phyloP scores from a whole-genome alignment of 805 yeast species.

The Hanseniaspora pseudoguilliermondii region DNA sequence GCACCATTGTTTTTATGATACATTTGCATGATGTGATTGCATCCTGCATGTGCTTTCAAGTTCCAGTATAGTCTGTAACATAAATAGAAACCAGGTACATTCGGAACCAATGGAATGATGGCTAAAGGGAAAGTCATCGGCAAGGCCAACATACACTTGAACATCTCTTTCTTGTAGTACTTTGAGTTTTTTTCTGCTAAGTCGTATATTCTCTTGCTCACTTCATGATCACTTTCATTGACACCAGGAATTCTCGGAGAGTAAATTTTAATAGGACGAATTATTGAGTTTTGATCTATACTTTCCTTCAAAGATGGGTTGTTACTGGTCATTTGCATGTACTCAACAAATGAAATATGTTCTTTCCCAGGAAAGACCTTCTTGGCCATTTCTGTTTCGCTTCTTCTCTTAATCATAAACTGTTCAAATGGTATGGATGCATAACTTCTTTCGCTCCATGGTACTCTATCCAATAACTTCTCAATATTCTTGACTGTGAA shows the following conservation, averaged over 20 bases:
- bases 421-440: constrained; percentile 61
- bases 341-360: constrained; percentile 17
- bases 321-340: constrained; percentile 6
- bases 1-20: constrained; percentile 33
- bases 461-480: constrained; percentile 45
- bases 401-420: constrained; percentile 33
- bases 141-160: constrained; percentile 43
- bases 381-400: constrained; percentile 13
- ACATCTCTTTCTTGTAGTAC: constrained; percentile 45
- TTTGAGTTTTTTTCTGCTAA: constrained; percentile 35
- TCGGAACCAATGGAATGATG: constrained; percentile 74
- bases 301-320: constrained; percentile 11
- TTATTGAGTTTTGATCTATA: constrained; percentile 15
- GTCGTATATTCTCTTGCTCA: constrained; percentile 28
- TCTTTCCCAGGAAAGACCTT: constrained; percentile 15
- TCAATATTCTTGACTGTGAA: constrained; percentile 44
- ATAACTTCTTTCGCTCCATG: constrained; percentile 70
- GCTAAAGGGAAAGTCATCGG: constrained; percentile 77
- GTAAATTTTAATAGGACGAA: constrained; percentile 33
- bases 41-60: constrained; percentile 64
- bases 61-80: constrained; percentile 76
- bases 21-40: constrained; percentile 50
- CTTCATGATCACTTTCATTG: constrained; percentile 20
- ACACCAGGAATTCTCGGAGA: constrained; percentile 35
- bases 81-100: constrained; percentile 80